Percentiles rank a stretch among this genome's conserved stretches.
phyloP scores from a whole-genome alignment of 208 protist genomes.

The Sergeia podlipaevii region DNA sequence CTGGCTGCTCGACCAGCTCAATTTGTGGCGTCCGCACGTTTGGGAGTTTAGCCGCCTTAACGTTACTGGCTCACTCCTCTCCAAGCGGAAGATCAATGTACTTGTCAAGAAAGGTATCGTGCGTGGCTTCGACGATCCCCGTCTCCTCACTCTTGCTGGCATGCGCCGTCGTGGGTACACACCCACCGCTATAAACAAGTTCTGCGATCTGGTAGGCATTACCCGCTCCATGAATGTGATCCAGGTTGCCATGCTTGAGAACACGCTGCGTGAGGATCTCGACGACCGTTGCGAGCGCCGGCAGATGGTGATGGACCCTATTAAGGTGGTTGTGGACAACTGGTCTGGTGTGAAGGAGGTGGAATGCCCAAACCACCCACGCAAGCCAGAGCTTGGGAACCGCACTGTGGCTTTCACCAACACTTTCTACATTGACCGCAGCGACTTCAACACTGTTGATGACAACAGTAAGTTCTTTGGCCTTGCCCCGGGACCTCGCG shows the following conservation, averaged over 20 bases:
- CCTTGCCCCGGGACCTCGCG: constrained; percentile 69
- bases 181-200: constrained; percentile 95
- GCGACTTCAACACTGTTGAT: constrained; percentile 93
- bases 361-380: constrained; percentile 95
- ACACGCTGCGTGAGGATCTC: constrained; percentile 93
- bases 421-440: constrained; percentile 96
- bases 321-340: constrained; percentile 95
- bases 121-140: constrained; percentile 97
- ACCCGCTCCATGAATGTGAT: constrained; percentile 93
- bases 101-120: constrained; percentile 95
- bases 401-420: constrained; percentile 87
- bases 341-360: constrained; percentile 84
- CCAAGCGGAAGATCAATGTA: constrained; percentile 97
- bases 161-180: constrained; percentile 98
- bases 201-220: constrained; percentile 96
- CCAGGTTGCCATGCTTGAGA: constrained; percentile 94
- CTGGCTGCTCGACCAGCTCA: constrained; percentile 91
- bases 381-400: constrained; percentile 69
- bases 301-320: constrained; percentile 93
- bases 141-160: constrained; percentile 96
- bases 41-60: constrained; percentile 99
- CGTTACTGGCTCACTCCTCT: constrained; percentile 96
- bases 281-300: constrained; percentile 87
- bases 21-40: constrained; percentile 92
- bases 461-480: constrained; percentile 88